These are phyloP conservation scores for Solanum corneliomulleri DNA, from an alignment of 257 asterid species.

Conservation along the genomic window DNA sequence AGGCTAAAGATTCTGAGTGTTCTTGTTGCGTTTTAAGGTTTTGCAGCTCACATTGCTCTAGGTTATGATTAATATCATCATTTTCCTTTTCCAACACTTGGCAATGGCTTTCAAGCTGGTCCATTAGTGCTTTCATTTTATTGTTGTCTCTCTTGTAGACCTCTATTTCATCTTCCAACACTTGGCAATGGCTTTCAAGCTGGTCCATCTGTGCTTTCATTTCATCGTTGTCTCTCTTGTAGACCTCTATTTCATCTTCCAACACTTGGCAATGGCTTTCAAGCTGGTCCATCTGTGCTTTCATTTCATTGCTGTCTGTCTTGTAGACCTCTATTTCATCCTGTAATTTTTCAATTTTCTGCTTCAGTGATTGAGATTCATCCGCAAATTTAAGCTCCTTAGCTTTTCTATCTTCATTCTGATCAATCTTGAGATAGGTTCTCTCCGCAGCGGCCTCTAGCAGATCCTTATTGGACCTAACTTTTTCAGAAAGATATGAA, in stretches of 20 bases:
- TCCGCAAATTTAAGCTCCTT: conserved; percentile 21
- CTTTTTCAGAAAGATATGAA: conserved; percentile 45
- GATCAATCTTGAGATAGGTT: conserved; percentile 10
- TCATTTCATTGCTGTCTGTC: conserved; percentile 47
- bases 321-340: conserved; percentile 53
- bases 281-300: conserved; percentile 38
- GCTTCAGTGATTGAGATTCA: conserved; percentile 42
- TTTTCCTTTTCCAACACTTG: conserved; percentile 41
- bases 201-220: conserved; percentile 33
- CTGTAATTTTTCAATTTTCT: conserved; percentile 31
- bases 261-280: conserved; percentile 34
- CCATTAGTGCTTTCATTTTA: conserved; percentile 29
- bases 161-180: conserved; percentile 37
- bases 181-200: conserved; percentile 37
- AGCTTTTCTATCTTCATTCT: conserved; percentile 21
- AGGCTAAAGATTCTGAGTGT: conserved; percentile 35
- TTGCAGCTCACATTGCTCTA: conserved; percentile 37
- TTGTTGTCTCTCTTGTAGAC: conserved; percentile 47
- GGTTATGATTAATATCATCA: conserved; percentile 26
- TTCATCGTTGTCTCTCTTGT: conserved; percentile 49
- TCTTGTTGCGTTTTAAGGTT: conserved; percentile 37
- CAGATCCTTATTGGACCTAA: conserved; percentile 29
- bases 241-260: conserved; percentile 36
- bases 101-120: conserved; percentile 38
- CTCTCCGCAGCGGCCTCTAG: conserved; percentile 20